Percentiles rank a stretch among this genome's conserved stretches.
These are phyloP conservation scores for Pelargonium fulgidum DNA, from an alignment of 441 rosid species.

Conservation along the genomic window DNA sequence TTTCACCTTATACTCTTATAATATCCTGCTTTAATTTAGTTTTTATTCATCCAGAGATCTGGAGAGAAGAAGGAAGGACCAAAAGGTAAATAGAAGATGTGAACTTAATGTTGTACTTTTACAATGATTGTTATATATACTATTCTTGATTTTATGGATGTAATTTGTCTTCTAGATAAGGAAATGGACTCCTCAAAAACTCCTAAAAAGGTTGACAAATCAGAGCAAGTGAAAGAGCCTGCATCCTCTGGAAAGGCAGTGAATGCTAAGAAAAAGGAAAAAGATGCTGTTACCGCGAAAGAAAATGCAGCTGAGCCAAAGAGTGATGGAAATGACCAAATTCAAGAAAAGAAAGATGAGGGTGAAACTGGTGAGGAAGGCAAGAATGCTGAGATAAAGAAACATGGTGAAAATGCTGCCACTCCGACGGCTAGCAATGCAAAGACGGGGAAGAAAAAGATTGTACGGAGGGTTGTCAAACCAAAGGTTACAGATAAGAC, in stretches of 20 bases:
- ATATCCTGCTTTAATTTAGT: conserved; percentile 19
- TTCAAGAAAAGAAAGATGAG: conserved; percentile 30
- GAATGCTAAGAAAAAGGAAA: conserved; percentile 30
- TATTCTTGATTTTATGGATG: conserved; percentile 7
- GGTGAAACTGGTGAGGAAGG: conserved; percentile 28
- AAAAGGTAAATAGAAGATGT: conserved; percentile 43
- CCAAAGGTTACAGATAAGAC: conserved; percentile 46
- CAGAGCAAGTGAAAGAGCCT: conserved; percentile 35
- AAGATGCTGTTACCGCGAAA: conserved; percentile 30
- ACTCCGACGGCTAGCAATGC: conserved; percentile 38
- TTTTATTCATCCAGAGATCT: conserved; percentile 36
- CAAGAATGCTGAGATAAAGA: conserved; percentile 37
- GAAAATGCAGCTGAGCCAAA: conserved; percentile 29
- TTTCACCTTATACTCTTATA: conserved; percentile 10
- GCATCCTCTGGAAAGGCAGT: conserved; percentile 27
- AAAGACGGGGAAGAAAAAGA: conserved; percentile 68
- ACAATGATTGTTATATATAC: conserved; percentile 6
- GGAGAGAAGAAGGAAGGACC: conserved; percentile 45
- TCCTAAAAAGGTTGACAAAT: conserved; percentile 30
- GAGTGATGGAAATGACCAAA: conserved; percentile 31
- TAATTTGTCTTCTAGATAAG: conserved; percentile 31
- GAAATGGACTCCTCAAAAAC: conserved; percentile 36
- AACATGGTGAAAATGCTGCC: conserved; percentile 33
- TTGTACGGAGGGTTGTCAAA: conserved; percentile 72
- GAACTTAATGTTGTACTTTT: conserved; percentile 14